A percentile compares a stretch with the other conserved stretches of the same genome.
Evolutionary conservation across 2,329 filamentous ascomycete species (phyloP).

Genomic region (Diplodia seriata): DNA sequence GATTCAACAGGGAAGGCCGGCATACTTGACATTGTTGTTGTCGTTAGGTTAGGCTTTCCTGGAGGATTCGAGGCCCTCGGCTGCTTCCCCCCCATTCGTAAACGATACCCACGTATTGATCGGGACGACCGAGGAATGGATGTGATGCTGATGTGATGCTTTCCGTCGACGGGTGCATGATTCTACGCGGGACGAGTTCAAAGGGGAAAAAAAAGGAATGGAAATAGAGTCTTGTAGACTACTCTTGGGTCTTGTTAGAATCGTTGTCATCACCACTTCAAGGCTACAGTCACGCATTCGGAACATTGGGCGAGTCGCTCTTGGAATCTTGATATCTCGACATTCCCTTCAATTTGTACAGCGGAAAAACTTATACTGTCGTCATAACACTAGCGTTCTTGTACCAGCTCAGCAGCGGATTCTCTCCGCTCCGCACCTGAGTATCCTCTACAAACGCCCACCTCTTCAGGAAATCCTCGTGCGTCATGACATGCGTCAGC

Average conservation of each 20-base stretch:
- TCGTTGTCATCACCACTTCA: not conserved
- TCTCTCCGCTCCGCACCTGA: conserved; percentile 87
- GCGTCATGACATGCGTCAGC: conserved; percentile 81
- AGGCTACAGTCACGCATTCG: not conserved
- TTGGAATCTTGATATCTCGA: not conserved
- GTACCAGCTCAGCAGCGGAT: conserved; percentile 91
- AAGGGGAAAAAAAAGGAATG: too few relatives aligned
- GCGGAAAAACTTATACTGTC: conserved; percentile 66
- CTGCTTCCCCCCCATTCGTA: conserved; percentile 18
- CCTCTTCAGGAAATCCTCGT: conserved; percentile 87
- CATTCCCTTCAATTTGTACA: not conserved
- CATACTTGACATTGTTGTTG: not conserved
- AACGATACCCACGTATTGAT: conserved; percentile 25
- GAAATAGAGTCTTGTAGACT: not conserved
- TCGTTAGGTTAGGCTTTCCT: not conserved
- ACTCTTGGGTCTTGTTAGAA: not conserved
- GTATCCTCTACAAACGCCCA: conserved; percentile 95
- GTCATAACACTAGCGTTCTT: conserved; percentile 93
- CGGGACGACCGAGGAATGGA: conserved; percentile 4
- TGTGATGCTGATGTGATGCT: not conserved
- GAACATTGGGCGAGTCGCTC: not conserved
- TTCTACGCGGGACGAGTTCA: not conserved
- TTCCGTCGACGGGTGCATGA: not conserved
- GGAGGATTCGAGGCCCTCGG: not conserved
- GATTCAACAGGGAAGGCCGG: not conserved